These are phyloP conservation scores for Cymbopogon flexuosus DNA, from an alignment of 202 grass and related monocot genomes.

Conservation along the genomic window DNA sequence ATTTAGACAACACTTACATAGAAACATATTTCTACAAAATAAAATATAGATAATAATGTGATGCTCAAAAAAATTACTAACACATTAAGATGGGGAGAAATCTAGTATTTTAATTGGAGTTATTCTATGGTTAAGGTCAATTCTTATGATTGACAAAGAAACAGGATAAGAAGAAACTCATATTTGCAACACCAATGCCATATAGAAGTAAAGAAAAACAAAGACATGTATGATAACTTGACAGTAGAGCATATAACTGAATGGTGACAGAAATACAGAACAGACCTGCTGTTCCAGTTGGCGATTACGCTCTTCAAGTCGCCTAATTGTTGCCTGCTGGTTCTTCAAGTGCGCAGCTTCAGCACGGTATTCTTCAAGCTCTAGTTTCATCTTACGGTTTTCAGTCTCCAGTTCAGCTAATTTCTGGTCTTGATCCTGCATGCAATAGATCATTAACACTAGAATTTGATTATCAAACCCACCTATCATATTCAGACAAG, in stretches of 20 bases:
- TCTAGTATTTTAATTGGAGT: neutral
- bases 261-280: neutral
- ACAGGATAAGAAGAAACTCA: neutral
- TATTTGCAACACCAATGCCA: neutral
- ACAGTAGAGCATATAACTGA: neutral
- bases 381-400: constrained; percentile 98
- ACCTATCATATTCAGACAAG: constrained; percentile 2
- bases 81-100: neutral
- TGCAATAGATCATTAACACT: constrained; percentile 30
- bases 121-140: constrained; percentile 17
- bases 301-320: constrained; percentile 93
- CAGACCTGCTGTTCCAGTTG: constrained; percentile 94
- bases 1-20: neutral
- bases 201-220: neutral
- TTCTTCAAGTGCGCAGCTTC: constrained; percentile 96
- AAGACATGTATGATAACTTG: neutral
- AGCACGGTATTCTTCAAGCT: constrained; percentile 89
- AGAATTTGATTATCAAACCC: constrained; percentile 18
- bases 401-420: constrained; percentile 88
- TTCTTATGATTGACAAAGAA: constrained; percentile 9
- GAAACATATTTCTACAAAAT: neutral
- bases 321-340: constrained; percentile 93
- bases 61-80: constrained; percentile 12
- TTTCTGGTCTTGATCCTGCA: constrained; percentile 95
- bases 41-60: neutral